Conservation (phyloP, 257 asterid genomes). For the Oldenlandia corymbosa region DNA sequence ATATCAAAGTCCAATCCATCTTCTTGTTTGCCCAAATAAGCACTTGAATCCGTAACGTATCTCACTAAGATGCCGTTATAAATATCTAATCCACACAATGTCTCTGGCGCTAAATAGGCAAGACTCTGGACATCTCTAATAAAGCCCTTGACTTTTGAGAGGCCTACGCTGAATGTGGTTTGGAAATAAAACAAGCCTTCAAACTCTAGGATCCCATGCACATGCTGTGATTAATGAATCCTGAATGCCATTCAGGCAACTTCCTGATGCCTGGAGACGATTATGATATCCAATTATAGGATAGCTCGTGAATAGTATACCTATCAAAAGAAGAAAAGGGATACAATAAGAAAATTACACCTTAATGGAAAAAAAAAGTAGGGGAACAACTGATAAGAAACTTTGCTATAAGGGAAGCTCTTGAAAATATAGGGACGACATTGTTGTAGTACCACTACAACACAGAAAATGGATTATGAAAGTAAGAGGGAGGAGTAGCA, state of each 20-base stretch:
- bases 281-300: slow-evolving; percentile 23
- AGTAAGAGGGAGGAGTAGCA: too few species aligned
- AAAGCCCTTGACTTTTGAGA: slow-evolving; percentile 22
- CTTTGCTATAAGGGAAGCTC: too few species aligned
- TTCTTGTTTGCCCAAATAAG: slow-evolving; percentile 27
- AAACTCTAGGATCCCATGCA: slow-evolving; percentile 26
- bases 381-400: too few species aligned
- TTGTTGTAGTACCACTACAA: too few species aligned
- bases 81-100: slow-evolving; percentile 16
- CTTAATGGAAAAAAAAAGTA: background rate
- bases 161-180: slow-evolving; percentile 18
- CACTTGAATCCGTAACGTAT: slow-evolving; percentile 23
- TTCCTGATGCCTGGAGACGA: slow-evolving; percentile 28
- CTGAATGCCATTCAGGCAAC: slow-evolving; percentile 20
- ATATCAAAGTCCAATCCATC: slow-evolving; percentile 26
- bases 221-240: slow-evolving; percentile 18
- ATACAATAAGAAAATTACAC: background rate
- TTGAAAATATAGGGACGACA: too few species aligned
- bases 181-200: slow-evolving; percentile 23
- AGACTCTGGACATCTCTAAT: slow-evolving; percentile 19
- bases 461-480: too few species aligned
- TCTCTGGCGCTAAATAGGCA: slow-evolving; percentile 6
- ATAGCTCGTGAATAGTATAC: slow-evolving; percentile 15
- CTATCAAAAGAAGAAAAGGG: background rate
- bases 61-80: slow-evolving; percentile 25